phyloP scores from a whole-genome alignment of 2,329 filamentous ascomycete species.

The Diaporthe sp. region DNA sequence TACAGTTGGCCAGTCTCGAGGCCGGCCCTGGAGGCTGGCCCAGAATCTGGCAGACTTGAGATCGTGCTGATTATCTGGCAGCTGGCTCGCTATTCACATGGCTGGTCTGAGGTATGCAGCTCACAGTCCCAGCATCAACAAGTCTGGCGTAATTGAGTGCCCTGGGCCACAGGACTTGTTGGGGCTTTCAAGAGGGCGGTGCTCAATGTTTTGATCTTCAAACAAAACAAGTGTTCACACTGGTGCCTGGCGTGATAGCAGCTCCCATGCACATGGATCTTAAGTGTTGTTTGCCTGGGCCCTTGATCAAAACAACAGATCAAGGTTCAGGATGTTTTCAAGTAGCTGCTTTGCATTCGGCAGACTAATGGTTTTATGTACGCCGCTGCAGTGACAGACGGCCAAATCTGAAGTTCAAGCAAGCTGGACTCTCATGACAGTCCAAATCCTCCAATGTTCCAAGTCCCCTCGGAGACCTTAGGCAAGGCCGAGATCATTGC shows the following conservation, averaged over 20 bases:
- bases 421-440: neutral
- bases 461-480: neutral
- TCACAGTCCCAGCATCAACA: too few species aligned
- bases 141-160: too few species aligned
- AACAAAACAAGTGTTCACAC: neutral
- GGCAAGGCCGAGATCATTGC: neutral
- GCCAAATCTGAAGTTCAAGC: rapidly evolving
- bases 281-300: neutral
- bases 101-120: too few species aligned
- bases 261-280: too few species aligned
- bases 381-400: neutral
- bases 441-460: neutral
- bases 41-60: too few species aligned
- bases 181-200: too few species aligned
- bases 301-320: neutral
- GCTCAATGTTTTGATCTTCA: neutral
- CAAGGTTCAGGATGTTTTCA: neutral
- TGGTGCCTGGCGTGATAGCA: neutral
- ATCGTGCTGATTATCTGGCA: too few species aligned
- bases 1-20: too few species aligned
- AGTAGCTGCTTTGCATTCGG: neutral
- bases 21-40: too few species aligned
- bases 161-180: too few species aligned
- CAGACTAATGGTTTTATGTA: neutral
- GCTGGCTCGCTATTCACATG: too few species aligned